A percentile compares a stretch with the other conserved stretches of the same genome.
Conservation (phyloP, 176 grass and related monocot species). For the Saccharum officinarum region DNA sequence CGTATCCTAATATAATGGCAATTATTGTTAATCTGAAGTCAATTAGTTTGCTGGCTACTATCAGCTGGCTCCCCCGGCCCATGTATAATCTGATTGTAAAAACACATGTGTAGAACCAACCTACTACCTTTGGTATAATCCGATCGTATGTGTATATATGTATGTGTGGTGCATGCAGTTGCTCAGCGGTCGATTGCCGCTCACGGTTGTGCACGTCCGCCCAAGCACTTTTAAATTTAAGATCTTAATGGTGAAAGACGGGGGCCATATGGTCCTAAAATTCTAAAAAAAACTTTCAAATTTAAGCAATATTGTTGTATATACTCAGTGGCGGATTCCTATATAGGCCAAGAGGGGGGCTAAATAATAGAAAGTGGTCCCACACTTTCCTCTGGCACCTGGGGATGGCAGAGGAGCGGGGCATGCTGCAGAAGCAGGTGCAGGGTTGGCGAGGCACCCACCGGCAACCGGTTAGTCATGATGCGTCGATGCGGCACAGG, state of each 20-base stretch:
- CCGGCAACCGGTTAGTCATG: too few relatives aligned
- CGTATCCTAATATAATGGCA: neutral
- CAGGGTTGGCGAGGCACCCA: too few relatives aligned
- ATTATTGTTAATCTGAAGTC: neutral
- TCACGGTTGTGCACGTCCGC: neutral
- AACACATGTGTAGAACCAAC: neutral
- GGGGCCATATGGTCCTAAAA: too few relatives aligned
- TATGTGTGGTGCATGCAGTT: slow-evolving; percentile 4
- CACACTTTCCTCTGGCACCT: too few relatives aligned
- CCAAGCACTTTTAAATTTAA: neutral
- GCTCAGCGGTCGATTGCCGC: neutral
- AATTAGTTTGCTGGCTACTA: neutral
- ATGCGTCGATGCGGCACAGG: too few relatives aligned
- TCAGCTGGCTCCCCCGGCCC: neutral
- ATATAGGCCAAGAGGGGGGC: too few relatives aligned
- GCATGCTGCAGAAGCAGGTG: too few relatives aligned
- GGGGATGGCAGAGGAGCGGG: too few relatives aligned
- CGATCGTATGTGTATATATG: neutral
- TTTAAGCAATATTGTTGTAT: neutral
- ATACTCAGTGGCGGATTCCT: neutral
- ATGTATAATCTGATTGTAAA: slow-evolving; percentile 31
- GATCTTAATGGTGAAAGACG: too few relatives aligned
- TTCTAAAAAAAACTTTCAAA: neutral
- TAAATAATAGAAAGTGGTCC: too few relatives aligned
- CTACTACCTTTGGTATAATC: neutral